phyloP scores from a whole-genome alignment of 768 basidiomycete genomes.

The Pleurotus sapidus region DNA sequence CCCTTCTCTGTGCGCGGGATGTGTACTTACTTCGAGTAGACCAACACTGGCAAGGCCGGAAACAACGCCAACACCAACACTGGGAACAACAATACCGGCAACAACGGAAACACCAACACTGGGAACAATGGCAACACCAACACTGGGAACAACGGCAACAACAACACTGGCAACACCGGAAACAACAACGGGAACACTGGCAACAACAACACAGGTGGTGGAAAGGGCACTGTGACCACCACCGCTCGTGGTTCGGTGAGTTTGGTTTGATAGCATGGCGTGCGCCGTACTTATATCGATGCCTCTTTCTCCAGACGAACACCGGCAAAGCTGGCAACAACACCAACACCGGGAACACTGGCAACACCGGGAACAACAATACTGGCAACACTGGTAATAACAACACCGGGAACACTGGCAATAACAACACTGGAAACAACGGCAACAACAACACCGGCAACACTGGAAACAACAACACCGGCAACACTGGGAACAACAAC shows the following conservation, averaged over 20 bases:
- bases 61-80: slow-evolving; percentile 5
- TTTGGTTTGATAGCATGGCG: background rate
- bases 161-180: slow-evolving; percentile 6
- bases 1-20: slow-evolving; percentile 1
- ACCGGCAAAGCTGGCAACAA: slow-evolving; percentile 2
- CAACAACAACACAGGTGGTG: slow-evolving; percentile 2
- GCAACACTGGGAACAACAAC: slow-evolving; percentile 4
- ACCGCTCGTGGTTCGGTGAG: slow-evolving; percentile 8
- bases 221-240: slow-evolving; percentile 13
- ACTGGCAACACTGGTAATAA: slow-evolving; percentile 4
- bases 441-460: slow-evolving; percentile 10
- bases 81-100: slow-evolving; percentile 6
- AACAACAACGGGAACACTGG: background rate
- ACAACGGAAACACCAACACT: slow-evolving; percentile 16
- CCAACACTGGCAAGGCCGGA: background rate
- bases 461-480: slow-evolving; percentile 10
- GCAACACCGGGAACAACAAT: slow-evolving; percentile 9
- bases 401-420: slow-evolving; percentile 10
- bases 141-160: background rate
- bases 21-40: background rate
- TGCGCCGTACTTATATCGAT: background rate
- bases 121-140: slow-evolving; percentile 1
- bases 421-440: slow-evolving; percentile 12
- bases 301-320: background rate
- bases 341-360: slow-evolving; percentile 7